Evolutionary conservation across 306 rosid species (phyloP).

Genomic region (Calophaca sinica): DNA sequence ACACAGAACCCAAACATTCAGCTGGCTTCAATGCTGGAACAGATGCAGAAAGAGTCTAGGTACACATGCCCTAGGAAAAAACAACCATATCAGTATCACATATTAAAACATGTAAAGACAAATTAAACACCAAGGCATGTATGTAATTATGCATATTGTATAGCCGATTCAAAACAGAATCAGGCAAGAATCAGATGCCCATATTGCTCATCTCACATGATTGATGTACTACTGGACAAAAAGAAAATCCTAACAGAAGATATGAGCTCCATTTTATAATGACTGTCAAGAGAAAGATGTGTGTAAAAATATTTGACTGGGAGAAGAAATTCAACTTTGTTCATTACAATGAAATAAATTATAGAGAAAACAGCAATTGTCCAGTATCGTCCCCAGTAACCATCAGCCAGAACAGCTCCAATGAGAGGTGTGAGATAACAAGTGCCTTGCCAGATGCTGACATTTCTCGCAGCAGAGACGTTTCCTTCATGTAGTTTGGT

Average conservation of each 20-base stretch:
- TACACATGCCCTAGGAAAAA: conserved; percentile 81
- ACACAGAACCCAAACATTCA: conserved; percentile 67
- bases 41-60: conserved; percentile 82
- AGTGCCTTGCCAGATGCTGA: conserved; percentile 91
- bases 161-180: background rate
- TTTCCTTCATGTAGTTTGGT: conserved; percentile 80
- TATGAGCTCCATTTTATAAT: background rate
- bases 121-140: background rate
- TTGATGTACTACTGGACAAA: too few species aligned
- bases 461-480: conserved; percentile 84
- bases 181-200: background rate
- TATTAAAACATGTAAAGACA: background rate
- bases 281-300: conserved; percentile 17
- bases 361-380: conserved; percentile 77
- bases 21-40: conserved; percentile 73
- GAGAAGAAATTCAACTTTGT: conserved; percentile 2
- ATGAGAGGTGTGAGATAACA: conserved; percentile 93
- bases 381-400: conserved; percentile 97
- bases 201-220: background rate
- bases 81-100: conserved; percentile 14
- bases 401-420: conserved; percentile 90
- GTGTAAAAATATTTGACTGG: conserved; percentile 18
- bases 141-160: background rate
- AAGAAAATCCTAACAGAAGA: background rate
- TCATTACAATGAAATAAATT: conserved; percentile 73